These are phyloP conservation scores for Fusarium irregulare DNA, from an alignment of 2,329 filamentous ascomycete species.

Conservation along the genomic window DNA sequence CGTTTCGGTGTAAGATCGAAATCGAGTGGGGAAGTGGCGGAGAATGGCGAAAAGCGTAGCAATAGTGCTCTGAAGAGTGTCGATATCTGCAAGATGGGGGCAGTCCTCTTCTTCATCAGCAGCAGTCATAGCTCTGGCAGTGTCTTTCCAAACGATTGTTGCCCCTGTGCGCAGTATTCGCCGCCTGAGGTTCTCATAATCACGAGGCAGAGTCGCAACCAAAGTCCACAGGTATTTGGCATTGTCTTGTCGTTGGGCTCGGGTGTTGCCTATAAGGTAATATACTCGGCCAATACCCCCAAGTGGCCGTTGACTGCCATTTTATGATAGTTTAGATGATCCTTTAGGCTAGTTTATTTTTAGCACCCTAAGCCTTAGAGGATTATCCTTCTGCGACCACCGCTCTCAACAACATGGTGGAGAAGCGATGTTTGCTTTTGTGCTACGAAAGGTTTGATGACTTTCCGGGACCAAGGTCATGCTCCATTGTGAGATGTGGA, in stretches of 20 bases:
- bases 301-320: neutral
- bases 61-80: neutral
- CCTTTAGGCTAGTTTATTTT: neutral
- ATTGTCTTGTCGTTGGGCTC: neutral
- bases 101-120: neutral
- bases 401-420: neutral
- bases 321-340: neutral
- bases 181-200: neutral
- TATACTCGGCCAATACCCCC: neutral
- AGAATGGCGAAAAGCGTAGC: neutral
- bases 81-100: neutral
- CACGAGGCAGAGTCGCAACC: neutral
- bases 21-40: neutral
- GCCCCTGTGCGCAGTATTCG: neutral
- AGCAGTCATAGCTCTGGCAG: neutral
- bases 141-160: neutral
- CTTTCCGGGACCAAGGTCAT: neutral
- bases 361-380: neutral
- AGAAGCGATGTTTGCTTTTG: neutral
- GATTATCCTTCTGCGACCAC: too few species aligned
- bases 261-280: neutral
- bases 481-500: neutral
- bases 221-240: neutral
- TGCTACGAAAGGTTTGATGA: neutral
- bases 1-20: neutral